Percentiles rank a stretch among this genome's conserved stretches.
Evolutionary conservation across 805 yeast species (phyloP).

Genomic region (Lipomyces sp.): DNA sequence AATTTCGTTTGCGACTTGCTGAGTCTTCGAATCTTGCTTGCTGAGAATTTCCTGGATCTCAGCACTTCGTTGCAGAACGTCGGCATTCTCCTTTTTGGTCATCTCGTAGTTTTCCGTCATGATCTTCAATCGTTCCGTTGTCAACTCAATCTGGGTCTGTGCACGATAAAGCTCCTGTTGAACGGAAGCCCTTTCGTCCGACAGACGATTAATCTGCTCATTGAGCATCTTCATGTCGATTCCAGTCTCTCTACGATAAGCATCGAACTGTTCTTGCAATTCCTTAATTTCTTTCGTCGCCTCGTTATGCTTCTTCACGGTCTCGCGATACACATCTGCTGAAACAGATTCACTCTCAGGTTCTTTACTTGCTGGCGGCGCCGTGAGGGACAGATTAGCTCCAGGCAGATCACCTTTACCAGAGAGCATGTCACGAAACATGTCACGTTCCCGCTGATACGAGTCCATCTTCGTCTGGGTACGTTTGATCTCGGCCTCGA

Average conservation of each 20-base stretch:
- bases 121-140: conserved; percentile 57
- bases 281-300: conserved; percentile 41
- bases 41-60: conserved; percentile 51
- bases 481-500: conserved; percentile 49
- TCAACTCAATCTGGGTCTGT: conserved; percentile 58
- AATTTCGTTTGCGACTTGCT: conserved; percentile 58
- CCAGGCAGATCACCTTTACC: background rate
- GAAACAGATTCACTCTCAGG: conserved; percentile 9
- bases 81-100: conserved; percentile 53
- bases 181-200: conserved; percentile 53
- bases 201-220: conserved; percentile 50
- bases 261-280: conserved; percentile 47
- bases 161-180: conserved; percentile 58
- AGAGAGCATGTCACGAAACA: conserved; percentile 51
- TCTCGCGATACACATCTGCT: conserved; percentile 21
- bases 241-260: conserved; percentile 50
- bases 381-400: background rate
- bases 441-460: conserved; percentile 69
- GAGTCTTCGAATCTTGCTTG: conserved; percentile 57
- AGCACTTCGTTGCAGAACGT: conserved; percentile 50
- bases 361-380: background rate
- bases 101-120: conserved; percentile 50
- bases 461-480: conserved; percentile 59
- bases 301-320: conserved; percentile 14
- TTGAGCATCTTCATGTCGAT: conserved; percentile 56